Evolutionary conservation across 352 stramenopile species (phyloP).

Genomic region (Pythium aphanidermatum): DNA sequence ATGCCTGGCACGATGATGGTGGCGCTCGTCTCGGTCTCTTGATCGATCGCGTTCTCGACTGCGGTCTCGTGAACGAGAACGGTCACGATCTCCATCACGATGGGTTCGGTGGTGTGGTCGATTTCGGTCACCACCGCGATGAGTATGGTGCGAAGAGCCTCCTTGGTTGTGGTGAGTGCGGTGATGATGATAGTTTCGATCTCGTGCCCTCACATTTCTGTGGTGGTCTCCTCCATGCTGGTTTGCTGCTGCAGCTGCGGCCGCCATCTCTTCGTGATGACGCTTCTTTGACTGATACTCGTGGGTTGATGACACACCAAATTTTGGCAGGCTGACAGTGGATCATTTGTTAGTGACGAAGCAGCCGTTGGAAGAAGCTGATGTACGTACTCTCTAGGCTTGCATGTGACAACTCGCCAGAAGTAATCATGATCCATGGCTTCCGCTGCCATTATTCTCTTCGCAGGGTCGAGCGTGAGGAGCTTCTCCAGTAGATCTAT

Average conservation of each 20-base stretch:
- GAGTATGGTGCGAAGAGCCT: conserved; percentile 4
- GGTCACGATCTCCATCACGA: conserved; percentile 23
- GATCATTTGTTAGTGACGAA: no score
- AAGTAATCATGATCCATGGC: conserved; percentile 98
- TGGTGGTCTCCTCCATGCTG: not conserved
- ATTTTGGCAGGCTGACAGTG: conserved; percentile 65
- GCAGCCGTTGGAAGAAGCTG: no score
- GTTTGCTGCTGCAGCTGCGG: conserved; percentile 17
- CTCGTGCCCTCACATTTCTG: conserved; percentile 7
- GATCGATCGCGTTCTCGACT: conserved; percentile 13
- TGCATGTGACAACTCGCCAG: conserved; percentile 82
- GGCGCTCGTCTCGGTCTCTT: conserved; percentile 5
- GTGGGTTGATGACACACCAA: conserved; percentile 74
- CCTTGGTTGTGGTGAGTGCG: conserved; percentile 1
- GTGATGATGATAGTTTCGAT: conserved; percentile 13
- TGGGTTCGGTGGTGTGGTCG: conserved; percentile 12
- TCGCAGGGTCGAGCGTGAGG: conserved; percentile 92
- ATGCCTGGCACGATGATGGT: conserved; percentile 3
- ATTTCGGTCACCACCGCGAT: conserved; percentile 5
- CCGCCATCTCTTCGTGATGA: conserved; percentile 67
- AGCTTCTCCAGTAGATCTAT: conserved; percentile 93
- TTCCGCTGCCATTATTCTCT: conserved; percentile 91
- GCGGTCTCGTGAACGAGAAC: conserved; percentile 28
- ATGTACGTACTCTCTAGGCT: conserved; percentile 64
- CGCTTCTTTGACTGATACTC: conserved; percentile 87